These are phyloP conservation scores for Flaveria floridana DNA, from an alignment of 140 eudicot genomes.

Conservation along the genomic window DNA sequence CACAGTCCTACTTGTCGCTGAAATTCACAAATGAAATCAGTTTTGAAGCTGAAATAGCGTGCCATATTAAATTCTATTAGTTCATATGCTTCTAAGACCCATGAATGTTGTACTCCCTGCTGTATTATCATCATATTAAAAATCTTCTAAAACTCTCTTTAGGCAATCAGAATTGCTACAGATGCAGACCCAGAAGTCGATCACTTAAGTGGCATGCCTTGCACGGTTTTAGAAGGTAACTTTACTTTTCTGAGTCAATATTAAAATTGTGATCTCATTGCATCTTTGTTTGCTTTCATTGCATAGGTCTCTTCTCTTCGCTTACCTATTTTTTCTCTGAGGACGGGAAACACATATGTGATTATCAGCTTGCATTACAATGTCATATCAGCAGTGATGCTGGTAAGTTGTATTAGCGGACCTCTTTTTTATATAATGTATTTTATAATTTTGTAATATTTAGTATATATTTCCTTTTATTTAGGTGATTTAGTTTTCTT, in stretches of 20 bases:
- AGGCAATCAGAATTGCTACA: constrained; percentile 84
- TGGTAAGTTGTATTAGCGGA: constrained; percentile 40
- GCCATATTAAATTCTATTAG: background rate
- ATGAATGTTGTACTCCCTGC: background rate
- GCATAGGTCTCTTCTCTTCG: constrained; percentile 69
- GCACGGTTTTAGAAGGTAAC: constrained; percentile 67
- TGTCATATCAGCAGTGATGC: constrained; percentile 42
- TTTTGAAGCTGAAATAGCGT: constrained; percentile 17
- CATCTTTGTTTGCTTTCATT: constrained; percentile 23
- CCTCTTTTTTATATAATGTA: too few relatives aligned
- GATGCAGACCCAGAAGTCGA: constrained; percentile 60
- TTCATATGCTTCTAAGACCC: background rate
- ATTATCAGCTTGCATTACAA: constrained; percentile 70
- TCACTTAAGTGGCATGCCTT: constrained; percentile 65
- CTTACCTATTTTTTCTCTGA: constrained; percentile 71
- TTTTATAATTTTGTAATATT: too few relatives aligned
- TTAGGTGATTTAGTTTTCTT: too few relatives aligned
- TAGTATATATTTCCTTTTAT: too few relatives aligned
- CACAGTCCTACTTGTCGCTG: constrained; percentile 7
- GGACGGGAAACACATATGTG: constrained; percentile 59
- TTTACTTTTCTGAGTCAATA: constrained; percentile 18
- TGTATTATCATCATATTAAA: background rate
- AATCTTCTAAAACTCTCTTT: constrained; percentile 19
- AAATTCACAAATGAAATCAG: constrained; percentile 17
- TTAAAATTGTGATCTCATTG: constrained; percentile 14